Evolutionary conservation across 805 yeast genomes (phyloP), one percentile per base, ranked within the genome.

Genomic region (Clavispora santaluciae): DNA sequence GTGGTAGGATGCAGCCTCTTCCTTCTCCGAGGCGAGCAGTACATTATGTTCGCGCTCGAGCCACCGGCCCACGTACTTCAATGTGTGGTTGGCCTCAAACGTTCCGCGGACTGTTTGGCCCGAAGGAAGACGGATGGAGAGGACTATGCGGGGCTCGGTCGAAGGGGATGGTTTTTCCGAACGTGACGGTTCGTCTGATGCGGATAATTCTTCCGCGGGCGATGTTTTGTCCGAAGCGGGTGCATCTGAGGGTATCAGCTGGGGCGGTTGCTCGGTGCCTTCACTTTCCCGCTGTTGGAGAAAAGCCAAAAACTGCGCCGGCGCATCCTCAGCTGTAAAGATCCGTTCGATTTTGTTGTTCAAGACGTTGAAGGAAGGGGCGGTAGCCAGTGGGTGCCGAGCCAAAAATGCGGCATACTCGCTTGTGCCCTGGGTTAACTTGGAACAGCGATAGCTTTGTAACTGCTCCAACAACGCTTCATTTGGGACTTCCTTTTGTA

Each of bases 351-450:
- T 8, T 6, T 28, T 28, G 18, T 28, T 6, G 31, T 26, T 30
- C n/a, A 85, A 66, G 11, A 82, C 61, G 51, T 76, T 72, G 18
- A 83, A 61, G 46, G 85, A 71, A 1, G 90, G 90, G 3, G 72
- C 66, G 0, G 51, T 53, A 6, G 72, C 63, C 13, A 67, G 60
- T 2, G 79, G 79, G 46, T 79, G 81, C n/a, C 82, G 62, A 45
- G 78, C 80, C 25, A 69, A 63, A 51, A 83, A 80, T 30, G 36
- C 49, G 10, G 42, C 50, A 38, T 38, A 55, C 38, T 60, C 65
- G 3, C 39, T 29, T 4, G 56, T 46, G 9, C 45, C 44, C 15
- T 49, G 46, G 3, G 42, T 22, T 34, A 61, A 37, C 33, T 48
- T 45, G 28, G 59, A 44, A 35, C 54, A 40, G 10, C 55, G 49